Evolutionary conservation across 2,329 filamentous ascomycete species (phyloP).

Genomic region (Alternaria brassicae): DNA sequence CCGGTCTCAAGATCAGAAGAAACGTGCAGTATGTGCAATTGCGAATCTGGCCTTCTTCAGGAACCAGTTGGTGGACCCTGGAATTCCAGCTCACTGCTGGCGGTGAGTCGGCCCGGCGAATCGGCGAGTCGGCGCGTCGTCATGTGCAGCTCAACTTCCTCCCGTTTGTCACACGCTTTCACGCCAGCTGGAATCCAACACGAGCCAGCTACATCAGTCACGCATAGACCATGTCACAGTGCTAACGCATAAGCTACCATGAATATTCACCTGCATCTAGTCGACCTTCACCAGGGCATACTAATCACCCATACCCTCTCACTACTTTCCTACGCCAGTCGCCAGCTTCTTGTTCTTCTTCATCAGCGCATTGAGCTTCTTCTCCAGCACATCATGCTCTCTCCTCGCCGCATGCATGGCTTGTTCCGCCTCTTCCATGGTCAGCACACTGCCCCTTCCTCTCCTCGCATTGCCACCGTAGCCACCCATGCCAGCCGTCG

Average conservation of each 20-base stretch:
- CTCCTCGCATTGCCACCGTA: constrained; percentile 10
- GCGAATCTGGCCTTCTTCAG: constrained; percentile 32
- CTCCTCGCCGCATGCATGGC: constrained; percentile 46
- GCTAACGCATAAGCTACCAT: background rate
- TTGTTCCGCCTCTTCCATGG: constrained; percentile 47
- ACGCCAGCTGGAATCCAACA: constrained; percentile 9
- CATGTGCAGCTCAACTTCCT: constrained; percentile 23
- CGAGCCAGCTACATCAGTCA: background rate
- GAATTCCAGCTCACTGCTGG: constrained; percentile 29
- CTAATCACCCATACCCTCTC: background rate
- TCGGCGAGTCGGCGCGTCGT: constrained; percentile 21
- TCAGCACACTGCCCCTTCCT: constrained; percentile 39
- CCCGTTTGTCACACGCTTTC: constrained; percentile 20
- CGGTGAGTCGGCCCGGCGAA: constrained; percentile 33
- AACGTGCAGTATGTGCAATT: constrained; percentile 29
- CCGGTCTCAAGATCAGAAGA: constrained; percentile 7
- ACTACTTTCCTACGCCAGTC: constrained; percentile 11
- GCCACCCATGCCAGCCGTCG: constrained; percentile 2
- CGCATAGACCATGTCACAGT: background rate
- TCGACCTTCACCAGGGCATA: background rate
- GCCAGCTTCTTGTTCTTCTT: constrained; percentile 49
- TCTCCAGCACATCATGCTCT: constrained; percentile 48
- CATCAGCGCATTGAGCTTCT: constrained; percentile 45
- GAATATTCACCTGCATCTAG: background rate
- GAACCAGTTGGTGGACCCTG: constrained; percentile 38